Evolutionary conservation across 495 filamentous ascomycete genomes (phyloP), one percentile per base, ranked within the genome.

Genomic region (Umbilicaria muhlenbergii): DNA sequence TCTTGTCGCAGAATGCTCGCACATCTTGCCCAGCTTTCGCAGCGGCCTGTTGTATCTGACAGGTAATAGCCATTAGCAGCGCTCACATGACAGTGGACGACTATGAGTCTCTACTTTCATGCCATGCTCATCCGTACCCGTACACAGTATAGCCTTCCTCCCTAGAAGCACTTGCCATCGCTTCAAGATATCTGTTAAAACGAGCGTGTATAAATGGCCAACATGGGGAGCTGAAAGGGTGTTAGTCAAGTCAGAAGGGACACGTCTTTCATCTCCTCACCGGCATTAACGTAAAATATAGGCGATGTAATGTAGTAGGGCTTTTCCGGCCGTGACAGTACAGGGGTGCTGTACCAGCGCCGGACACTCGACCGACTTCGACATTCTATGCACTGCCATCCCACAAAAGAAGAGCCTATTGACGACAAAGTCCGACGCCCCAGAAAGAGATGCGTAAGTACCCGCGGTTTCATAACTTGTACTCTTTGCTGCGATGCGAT

Each of bases 201-300:
- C 68, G 76, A 95, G 85, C 15, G 84, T 84, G 58, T 93, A 96
- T 32, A 98, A 67, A 58, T 98, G 92, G 42, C 91, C 91, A 53
- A 98, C 73, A 67, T 98, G 91, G 39, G 91, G 92, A 35, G 81
- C 86, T 92, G 49, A 21, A 21, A 40, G 10, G 12, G 16, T n/a
- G 13, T 46, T n/a, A 45, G 37, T 34, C 2, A 18, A 3, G 24
- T 16, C 19, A 38, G 12, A 32, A 43, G 16, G 13, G 35, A 3
- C 0, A 18, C 12, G 16, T 24, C 3, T 13, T 28, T 3, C 0
- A 10, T n/a, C 2, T 43, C 47, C 66, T 51, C 69, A 92, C 87
- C 78, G 17, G 88, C 85, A 72, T 99, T 99, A 60, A 96, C 92
- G 57, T 99, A 99, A 69, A 96, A 99, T 39, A 99, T 99, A 6